Evolutionary conservation across 2,329 filamentous ascomycete species (phyloP).

Genomic region (Phialocephala sp.): DNA sequence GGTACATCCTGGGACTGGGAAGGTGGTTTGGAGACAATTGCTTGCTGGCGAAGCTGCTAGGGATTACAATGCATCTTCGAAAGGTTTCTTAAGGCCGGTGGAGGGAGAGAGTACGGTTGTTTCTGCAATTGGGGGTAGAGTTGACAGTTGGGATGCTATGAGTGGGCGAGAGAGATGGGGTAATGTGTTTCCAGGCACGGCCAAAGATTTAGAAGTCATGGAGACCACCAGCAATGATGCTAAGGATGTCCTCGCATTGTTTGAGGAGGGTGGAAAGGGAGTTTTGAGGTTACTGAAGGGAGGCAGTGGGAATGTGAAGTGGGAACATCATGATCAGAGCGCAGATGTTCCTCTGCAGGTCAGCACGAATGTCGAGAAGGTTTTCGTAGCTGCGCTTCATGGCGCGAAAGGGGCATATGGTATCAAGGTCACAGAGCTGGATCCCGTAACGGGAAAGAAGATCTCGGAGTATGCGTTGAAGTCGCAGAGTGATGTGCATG

Average conservation of each 20-base stretch:
- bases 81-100: conserved; percentile 67
- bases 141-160: conserved; percentile 83
- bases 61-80: conserved; percentile 20
- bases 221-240: conserved; percentile 58
- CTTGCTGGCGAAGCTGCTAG: conserved; percentile 48
- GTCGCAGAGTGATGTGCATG: conserved; percentile 75
- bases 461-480: conserved; percentile 73
- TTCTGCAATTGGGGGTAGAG: conserved; percentile 70
- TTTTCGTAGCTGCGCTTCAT: conserved; percentile 81
- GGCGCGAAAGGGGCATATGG: conserved; percentile 72
- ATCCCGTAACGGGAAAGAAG: conserved; percentile 74
- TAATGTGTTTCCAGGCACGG: conserved; percentile 60
- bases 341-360: conserved; percentile 76
- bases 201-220: conserved; percentile 78
- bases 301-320: conserved; percentile 72
- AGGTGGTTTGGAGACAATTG: conserved; percentile 86
- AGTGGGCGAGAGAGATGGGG: conserved; percentile 83
- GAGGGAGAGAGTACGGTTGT: conserved; percentile 80
- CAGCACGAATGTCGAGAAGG: conserved; percentile 70
- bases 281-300: conserved; percentile 76
- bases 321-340: conserved; percentile 75
- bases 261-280: conserved; percentile 59
- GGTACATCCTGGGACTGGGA: conserved; percentile 85
- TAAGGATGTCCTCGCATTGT: conserved; percentile 76
- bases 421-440: conserved; percentile 76